Base-by-base conservation (phyloP, 2,329 filamentous ascomycete species). In the Cordyceps sp. region DNA sequence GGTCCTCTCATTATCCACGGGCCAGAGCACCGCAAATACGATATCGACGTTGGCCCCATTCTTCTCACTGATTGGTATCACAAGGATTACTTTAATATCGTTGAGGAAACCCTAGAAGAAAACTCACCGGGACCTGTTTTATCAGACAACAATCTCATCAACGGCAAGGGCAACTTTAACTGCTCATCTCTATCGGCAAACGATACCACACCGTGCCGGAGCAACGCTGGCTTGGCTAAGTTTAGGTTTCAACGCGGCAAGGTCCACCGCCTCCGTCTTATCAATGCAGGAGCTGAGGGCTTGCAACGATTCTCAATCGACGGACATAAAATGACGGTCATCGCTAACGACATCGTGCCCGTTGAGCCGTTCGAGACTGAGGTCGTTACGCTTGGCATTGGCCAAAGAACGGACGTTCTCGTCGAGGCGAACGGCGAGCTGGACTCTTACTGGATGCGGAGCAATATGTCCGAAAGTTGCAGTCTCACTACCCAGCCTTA, bases 1-100 rank as follows among this genome's bases (percentile, higher is more conserved):
- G 77, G 77, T 0, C 64, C 68, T 1, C 64, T 81, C 4, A 55
- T 78, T 2, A 58, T 79, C 37, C 57, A 78, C 35, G 74, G 74
- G 4, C 53, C 53, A 2, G 37, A 36, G 0, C 55, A 61, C 20
- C 53, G 48, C 15, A 54, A 63, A 20, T 77, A 77, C 39, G 76
- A 82, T 36, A 49, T 71, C 19, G 78, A 82, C 38, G 43, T 80
- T 2, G 76, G 76, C 1, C 59, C 62, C 1, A 37, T 69, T 15
- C 48, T 59, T 41, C 32, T 54, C 19, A 58, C 54, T 43, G 77
- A 82, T 42, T 81, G 73, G 73, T 74, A 74, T 45, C 67, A 74
- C 42, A 45, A 48, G 12, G 43, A 57, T 8, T 72, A 73, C 44
- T 59, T 50, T 25, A 44, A 57, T 1, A 49, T 69, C 5, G 49